Evolutionary conservation across 148 eudicot species (phyloP), one percentile per base, ranked within the genome.

Genomic region (Vaccinium darrowii): DNA sequence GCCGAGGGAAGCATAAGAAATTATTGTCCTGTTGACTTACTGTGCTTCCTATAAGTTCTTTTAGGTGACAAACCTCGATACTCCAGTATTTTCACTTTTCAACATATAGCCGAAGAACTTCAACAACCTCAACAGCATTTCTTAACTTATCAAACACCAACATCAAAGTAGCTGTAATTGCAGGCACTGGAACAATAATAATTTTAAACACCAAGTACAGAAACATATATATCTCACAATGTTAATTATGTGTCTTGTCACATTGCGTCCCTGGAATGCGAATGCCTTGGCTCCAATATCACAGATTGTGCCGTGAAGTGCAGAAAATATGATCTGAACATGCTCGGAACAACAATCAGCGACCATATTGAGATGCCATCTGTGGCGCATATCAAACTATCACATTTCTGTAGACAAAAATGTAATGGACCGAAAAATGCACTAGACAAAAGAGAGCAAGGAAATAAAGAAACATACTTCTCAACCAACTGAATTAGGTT

Each of bases 241-340:
- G 51, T 93, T 89, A 85, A 89, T 88, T 77, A 93, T 76, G 80
- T 94, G 97, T 60, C 87, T 81, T 8, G 90, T 90, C 85, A 92
- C 47, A 43, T 43, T 79, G 51, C 91, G 92, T 74, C 82, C 94
- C 90, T 97, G 98, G 87, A 87, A 88, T 81, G 83, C 54, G 67
- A 82, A 87, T 82, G 93, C 94, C 83, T 89, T 91, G 73, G 89
- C 87, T 79, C 92, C 95, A 77, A 94, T 91, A 86, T 95, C 94
- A 84, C 60, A 81, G 71, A 97, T 89, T 39, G 93, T 88, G 79
- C 84, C 75, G 43, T 50, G 85, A 47, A 97, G 85, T 21, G 95
- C 98, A 49, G 91, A 91, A 86, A 89, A 94, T 89, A 97, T 81
- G 85, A 93, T 89, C 53, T 89, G 84, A 54, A 97, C 98, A 76